A percentile compares a stretch with the other conserved stretches of the same genome.
phyloP scores from a whole-genome alignment of 2,329 filamentous ascomycete species.

The Penicillium italicum region DNA sequence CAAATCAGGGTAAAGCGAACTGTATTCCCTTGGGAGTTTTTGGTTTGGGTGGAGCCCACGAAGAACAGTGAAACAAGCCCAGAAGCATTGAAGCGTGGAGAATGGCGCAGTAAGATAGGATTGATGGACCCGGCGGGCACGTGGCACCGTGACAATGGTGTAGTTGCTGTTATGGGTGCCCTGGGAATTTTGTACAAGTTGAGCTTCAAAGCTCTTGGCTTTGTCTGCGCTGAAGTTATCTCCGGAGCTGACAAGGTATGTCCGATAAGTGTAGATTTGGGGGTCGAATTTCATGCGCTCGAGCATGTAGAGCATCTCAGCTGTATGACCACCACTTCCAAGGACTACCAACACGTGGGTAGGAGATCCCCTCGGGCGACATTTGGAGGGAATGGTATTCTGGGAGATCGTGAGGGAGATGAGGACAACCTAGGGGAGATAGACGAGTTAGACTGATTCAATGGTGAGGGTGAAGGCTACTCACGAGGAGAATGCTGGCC shows the following conservation, averaged over 20 bases:
- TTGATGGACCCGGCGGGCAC: conserved; percentile 81
- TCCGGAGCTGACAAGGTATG: conserved; percentile 75
- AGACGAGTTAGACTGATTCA: conserved; percentile 8
- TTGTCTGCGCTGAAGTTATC: conserved; percentile 67
- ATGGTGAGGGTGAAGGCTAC: not conserved
- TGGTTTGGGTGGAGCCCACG: conserved; percentile 37
- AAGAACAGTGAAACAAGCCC: conserved; percentile 59
- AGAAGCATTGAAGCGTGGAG: conserved; percentile 63
- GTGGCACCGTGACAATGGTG: conserved; percentile 64
- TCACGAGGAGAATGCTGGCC: not conserved
- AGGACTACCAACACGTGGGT: conserved; percentile 74
- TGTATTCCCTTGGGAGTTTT: conserved; percentile 19
- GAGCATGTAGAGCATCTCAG: conserved; percentile 90
- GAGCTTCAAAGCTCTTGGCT: conserved; percentile 61
- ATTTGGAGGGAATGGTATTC: conserved; percentile 28
- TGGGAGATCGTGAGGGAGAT: conserved; percentile 30
- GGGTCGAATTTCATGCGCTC: conserved; percentile 50
- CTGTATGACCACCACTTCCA: conserved; percentile 89
- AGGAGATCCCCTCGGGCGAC: conserved; percentile 31
- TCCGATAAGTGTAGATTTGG: conserved; percentile 60
- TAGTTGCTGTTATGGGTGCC: conserved; percentile 38
- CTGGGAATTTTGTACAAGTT: conserved; percentile 17
- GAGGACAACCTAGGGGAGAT: conserved; percentile 23
- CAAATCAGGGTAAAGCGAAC: conserved; percentile 60
- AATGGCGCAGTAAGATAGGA: conserved; percentile 68